These are phyloP conservation scores for Linnemannia elongata DNA, from an alignment of 192 early-diverging fungal species.

Conservation along the genomic window DNA sequence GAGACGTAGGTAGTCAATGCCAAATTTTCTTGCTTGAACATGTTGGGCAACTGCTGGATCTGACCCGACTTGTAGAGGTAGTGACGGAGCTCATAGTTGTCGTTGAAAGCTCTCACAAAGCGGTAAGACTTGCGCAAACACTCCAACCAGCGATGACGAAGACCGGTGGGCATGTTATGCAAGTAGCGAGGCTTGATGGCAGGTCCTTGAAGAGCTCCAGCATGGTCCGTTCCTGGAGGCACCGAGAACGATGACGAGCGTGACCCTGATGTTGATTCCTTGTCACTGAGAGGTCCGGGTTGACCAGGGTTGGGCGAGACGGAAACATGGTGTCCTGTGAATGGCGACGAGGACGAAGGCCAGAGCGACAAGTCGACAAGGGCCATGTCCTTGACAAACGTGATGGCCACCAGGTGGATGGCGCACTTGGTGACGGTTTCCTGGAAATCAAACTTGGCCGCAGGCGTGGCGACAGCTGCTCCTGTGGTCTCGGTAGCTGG, in stretches of 20 bases:
- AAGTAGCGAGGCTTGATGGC: constrained; percentile 48
- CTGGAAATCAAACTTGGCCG: constrained; percentile 78
- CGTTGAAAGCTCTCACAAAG: constrained; percentile 89
- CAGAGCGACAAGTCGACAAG: constrained; percentile 68
- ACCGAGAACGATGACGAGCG: constrained; percentile 43
- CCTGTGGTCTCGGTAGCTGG: neutral
- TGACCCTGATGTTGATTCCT: constrained; percentile 12
- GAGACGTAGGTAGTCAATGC: constrained; percentile 74
- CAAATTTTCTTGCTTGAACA: constrained; percentile 93
- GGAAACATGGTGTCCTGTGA: constrained; percentile 67
- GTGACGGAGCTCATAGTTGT: constrained; percentile 81
- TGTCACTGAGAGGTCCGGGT: neutral
- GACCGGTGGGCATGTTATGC: constrained; percentile 61
- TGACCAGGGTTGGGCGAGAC: constrained; percentile 13
- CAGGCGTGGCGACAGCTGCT: neutral
- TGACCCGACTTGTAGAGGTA: constrained; percentile 85
- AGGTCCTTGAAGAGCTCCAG: constrained; percentile 10
- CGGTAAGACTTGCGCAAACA: constrained; percentile 86
- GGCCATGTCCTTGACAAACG: constrained; percentile 89
- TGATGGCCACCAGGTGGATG: constrained; percentile 88
- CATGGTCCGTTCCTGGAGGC: constrained; percentile 16
- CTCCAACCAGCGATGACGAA: constrained; percentile 72
- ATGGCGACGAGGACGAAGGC: constrained; percentile 62
- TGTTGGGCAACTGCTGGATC: constrained; percentile 91
- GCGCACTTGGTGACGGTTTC: constrained; percentile 93